Evolutionary conservation across 2,329 filamentous ascomycete genomes (phyloP), one percentile per base, ranked within the genome.

Genomic region (Ophiostoma pallidulum): DNA sequence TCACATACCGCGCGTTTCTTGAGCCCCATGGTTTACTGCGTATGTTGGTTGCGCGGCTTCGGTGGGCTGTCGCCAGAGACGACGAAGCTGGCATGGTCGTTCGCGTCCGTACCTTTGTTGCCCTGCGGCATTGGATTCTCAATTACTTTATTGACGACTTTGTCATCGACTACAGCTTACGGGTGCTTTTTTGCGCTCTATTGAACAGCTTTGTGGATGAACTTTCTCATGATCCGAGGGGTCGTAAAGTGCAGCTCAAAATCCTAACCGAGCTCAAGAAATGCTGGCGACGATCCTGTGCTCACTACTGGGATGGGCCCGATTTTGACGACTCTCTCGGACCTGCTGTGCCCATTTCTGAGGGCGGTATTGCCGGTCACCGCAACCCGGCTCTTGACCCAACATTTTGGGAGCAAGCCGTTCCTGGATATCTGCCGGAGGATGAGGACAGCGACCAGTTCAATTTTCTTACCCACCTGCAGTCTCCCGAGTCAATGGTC

Each of bases 91-190:
- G 92, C 33, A 86, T 89, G 60, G 87, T 98, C 45, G 92, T 96
- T n/a, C 80, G 91, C 42, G 94, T 98, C 14, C 80, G 92, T 36
- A 94, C 90, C 0, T 98, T 97, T 67, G 92, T 96, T 22, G 92
- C 92, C 8, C 74, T 97, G 38, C 81, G 92, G 48, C 92, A 98
- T 64, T 98, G 92, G 92, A 90, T 97, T 49, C 68, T 98, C 53
- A 98, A 98, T 63, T 98, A 98, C 64, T 98, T 97, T 56, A 75
- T 86, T 47, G 92, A 98, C 60, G 92, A 98, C 61, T 98, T 95
- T 62, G 78, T 94, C 35, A 66, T 83, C 20, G 80, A 90, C 60
- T 82, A 84, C 59, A 70, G 77, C 38, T 71, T 97, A 28, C 82
- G 91, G 8, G 70, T 77, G 5, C 77, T 78, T 14, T 96, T 96